Evolutionary conservation across 805 yeast species (phyloP).

Genomic region (Yamadazyma philogaea): DNA sequence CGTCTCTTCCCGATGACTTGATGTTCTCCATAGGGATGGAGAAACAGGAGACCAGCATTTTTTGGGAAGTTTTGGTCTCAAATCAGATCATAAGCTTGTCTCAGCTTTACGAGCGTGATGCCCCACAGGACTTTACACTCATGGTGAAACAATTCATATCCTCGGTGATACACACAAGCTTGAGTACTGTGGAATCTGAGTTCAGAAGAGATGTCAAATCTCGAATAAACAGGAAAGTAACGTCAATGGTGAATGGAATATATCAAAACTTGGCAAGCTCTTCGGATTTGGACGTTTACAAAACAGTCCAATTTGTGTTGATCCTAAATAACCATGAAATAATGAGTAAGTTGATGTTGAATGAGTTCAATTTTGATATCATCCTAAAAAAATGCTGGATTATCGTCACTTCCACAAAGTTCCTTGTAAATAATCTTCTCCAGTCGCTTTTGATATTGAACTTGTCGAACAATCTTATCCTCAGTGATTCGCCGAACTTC

Average conservation of each 20-base stretch:
- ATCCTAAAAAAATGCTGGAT: constrained; percentile 32
- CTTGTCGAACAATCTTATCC: constrained; percentile 25
- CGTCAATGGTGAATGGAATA: constrained; percentile 1
- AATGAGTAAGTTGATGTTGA: constrained; percentile 6
- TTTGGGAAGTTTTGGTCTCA: constrained; percentile 2
- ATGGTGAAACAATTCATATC: constrained; percentile 32
- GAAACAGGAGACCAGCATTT: neutral
- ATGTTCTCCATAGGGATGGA: neutral
- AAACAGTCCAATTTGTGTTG: constrained; percentile 5
- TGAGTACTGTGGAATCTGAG: constrained; percentile 26
- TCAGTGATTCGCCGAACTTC: constrained; percentile 26
- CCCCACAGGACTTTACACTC: constrained; percentile 12
- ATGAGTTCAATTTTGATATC: constrained; percentile 29
- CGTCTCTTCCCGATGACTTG: constrained; percentile 8
- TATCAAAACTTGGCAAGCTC: neutral
- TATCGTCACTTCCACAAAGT: constrained; percentile 12
- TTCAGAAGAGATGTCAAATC: constrained; percentile 17
- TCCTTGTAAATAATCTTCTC: constrained; percentile 19
- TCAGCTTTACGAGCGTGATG: neutral
- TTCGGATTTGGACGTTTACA: neutral
- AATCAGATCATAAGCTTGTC: constrained; percentile 2
- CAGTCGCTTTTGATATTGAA: constrained; percentile 31
- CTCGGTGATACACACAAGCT: constrained; percentile 28
- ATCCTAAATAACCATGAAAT: constrained; percentile 7
- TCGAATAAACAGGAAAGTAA: neutral